A percentile compares a stretch with the other conserved stretches of the same genome.
Conservation (phyloP, 306 rosid genomes). For the Fragaria iinumae region DNA sequence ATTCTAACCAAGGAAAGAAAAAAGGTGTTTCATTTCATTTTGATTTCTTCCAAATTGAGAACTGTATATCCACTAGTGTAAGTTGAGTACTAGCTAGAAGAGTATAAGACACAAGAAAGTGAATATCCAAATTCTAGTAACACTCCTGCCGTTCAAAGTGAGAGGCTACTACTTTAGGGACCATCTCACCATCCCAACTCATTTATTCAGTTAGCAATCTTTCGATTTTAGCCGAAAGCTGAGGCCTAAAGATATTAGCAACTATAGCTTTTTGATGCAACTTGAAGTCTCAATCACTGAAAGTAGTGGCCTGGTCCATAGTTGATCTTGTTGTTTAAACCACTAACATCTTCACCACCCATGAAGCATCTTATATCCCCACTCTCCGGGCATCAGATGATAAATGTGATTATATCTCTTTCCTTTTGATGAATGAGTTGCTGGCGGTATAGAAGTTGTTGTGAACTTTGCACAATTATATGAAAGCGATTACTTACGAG, state of each 20-base stretch:
- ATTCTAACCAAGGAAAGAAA: not conserved
- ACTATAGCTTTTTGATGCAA: conserved; percentile 46
- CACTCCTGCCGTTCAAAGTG: conserved; percentile 2
- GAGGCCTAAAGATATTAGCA: conserved; percentile 21
- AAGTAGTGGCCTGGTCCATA: conserved; percentile 7
- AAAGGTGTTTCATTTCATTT: not conserved
- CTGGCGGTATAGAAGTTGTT: not conserved
- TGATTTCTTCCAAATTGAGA: conserved; percentile 5
- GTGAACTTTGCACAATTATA: not conserved
- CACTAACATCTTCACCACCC: not conserved
- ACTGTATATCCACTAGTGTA: conserved; percentile 6
- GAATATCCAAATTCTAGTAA: not conserved
- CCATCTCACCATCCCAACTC: not conserved
- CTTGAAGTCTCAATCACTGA: conserved; percentile 27
- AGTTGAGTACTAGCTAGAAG: not conserved
- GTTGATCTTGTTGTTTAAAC: conserved; percentile 15
- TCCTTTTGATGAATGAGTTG: not conserved
- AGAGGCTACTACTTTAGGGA: conserved; percentile 1
- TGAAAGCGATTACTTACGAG: conserved; percentile 1
- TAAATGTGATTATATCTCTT: not conserved
- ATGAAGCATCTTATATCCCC: conserved; percentile 7
- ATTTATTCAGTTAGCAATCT: conserved; percentile 15
- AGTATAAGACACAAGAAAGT: not conserved
- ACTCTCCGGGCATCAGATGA: not conserved
- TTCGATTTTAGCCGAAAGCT: conserved; percentile 32